phyloP scores from a whole-genome alignment of 2,329 filamentous ascomycete genomes.

The Juglanconis juglandina region DNA sequence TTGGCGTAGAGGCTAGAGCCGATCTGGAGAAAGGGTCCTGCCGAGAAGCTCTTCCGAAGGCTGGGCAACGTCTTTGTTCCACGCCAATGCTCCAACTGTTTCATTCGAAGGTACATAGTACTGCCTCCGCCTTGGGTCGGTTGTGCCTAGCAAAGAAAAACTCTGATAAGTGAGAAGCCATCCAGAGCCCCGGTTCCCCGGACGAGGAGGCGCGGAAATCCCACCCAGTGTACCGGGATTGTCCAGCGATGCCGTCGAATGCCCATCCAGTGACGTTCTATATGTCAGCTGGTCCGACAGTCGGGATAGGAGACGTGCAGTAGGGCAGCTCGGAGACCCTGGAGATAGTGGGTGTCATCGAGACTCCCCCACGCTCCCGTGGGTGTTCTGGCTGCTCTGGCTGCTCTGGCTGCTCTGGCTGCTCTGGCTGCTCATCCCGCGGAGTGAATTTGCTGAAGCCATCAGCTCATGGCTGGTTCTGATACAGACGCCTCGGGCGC shows the following conservation, averaged over 20 bases:
- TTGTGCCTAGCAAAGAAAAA: no score
- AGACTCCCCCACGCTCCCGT: slow-evolving; percentile 8
- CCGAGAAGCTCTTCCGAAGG: background rate
- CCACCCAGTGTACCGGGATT: background rate
- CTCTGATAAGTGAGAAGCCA: background rate
- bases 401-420: no score
- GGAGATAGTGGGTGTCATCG: background rate
- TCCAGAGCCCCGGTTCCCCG: background rate
- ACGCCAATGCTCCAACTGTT: no score
- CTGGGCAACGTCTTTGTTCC: no score
- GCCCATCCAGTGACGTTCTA: background rate
- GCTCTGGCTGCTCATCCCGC: background rate
- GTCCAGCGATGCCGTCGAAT: background rate
- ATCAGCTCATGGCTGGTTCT: slow-evolving; percentile 5
- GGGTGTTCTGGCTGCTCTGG: background rate
- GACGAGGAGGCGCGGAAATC: background rate
- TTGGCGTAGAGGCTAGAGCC: background rate
- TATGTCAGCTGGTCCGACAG: background rate
- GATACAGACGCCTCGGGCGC: background rate
- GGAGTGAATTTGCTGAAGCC: slow-evolving; percentile 2
- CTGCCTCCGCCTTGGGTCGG: no score
- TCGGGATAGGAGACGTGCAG: background rate
- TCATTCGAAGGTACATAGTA: no score
- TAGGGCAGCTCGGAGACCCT: background rate
- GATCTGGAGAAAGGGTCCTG: background rate